phyloP scores from a whole-genome alignment of 495 filamentous ascomycete genomes.

The Aspergillus egyptiacus region DNA sequence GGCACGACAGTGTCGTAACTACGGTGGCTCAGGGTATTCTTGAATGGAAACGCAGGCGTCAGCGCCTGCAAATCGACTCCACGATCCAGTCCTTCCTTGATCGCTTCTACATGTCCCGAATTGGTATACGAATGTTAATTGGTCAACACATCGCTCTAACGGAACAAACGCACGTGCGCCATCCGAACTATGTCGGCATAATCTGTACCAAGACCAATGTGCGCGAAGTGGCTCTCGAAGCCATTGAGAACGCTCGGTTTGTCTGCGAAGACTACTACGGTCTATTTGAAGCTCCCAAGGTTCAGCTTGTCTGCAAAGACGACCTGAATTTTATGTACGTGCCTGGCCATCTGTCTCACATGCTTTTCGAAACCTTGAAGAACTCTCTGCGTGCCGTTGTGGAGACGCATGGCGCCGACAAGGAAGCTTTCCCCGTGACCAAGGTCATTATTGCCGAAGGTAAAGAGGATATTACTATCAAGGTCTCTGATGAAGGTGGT shows the following conservation, averaged over 20 bases:
- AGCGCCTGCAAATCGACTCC: slow-evolving; percentile 96
- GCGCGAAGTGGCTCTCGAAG: slow-evolving; percentile 89
- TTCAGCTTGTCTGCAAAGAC: slow-evolving; percentile 91
- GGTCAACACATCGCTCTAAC: slow-evolving; percentile 96
- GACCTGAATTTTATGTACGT: slow-evolving; percentile 99
- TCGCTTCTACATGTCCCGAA: slow-evolving; percentile 99
- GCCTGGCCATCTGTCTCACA: slow-evolving; percentile 93
- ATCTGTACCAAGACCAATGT: slow-evolving; percentile 99
- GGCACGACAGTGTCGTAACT: slow-evolving; percentile 95
- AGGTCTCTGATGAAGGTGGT: slow-evolving; percentile 92
- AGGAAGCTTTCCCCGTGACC: slow-evolving; percentile 90
- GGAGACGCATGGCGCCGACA: slow-evolving; percentile 89
- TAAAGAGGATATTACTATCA: slow-evolving; percentile 98
- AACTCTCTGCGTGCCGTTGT: slow-evolving; percentile 96
- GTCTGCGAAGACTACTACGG: slow-evolving; percentile 99
- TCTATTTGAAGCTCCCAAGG: slow-evolving; percentile 92
- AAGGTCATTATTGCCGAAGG: slow-evolving; percentile 97
- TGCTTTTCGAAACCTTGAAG: slow-evolving; percentile 98
- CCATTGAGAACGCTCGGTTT: slow-evolving; percentile 96
- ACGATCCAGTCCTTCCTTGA: slow-evolving; percentile 96
- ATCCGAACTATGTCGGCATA: slow-evolving; percentile 93
- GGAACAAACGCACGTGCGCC: slow-evolving; percentile 78
- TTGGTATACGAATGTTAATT: slow-evolving; percentile 98
- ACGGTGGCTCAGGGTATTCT: slow-evolving; percentile 92
- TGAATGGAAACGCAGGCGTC: slow-evolving; percentile 93